phyloP scores from a whole-genome alignment of 164 flowering plant species.

The Tetrastigma voinierianum region DNA sequence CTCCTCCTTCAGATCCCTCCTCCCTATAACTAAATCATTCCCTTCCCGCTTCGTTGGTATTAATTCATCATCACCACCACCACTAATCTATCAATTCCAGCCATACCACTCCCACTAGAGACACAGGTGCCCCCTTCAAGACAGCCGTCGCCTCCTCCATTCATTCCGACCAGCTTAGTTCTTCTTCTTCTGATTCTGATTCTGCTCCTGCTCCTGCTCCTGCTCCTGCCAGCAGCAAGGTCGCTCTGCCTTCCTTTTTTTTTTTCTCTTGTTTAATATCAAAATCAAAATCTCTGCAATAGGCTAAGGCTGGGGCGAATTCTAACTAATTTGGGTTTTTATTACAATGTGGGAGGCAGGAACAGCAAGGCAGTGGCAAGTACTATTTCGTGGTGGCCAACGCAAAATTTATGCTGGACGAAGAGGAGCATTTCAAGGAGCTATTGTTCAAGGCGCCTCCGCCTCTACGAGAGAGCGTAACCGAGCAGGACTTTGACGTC shows the following conservation, averaged over 20 bases:
- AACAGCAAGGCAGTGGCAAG: conserved; percentile 20
- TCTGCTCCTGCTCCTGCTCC: no score
- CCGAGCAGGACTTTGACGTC: conserved; percentile 93
- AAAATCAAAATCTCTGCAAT: not conserved
- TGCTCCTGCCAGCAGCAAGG: conserved; percentile 31
- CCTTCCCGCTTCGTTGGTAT: no score
- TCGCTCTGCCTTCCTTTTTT: conserved; percentile 2
- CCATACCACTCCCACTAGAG: no score
- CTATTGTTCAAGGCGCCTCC: conserved; percentile 68
- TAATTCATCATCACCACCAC: no score
- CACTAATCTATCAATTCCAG: no score
- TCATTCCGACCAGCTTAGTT: conserved; percentile 37
- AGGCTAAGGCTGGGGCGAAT: not conserved
- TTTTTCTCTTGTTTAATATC: not conserved
- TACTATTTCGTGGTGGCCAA: conserved; percentile 89
- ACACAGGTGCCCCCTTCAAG: conserved; percentile 20
- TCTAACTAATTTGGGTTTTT: not conserved
- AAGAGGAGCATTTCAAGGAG: conserved; percentile 96
- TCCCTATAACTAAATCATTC: no score
- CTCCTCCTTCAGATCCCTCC: no score
- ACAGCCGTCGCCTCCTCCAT: conserved; percentile 46
- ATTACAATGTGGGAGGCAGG: conserved; percentile 18
- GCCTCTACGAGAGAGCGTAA: conserved; percentile 60
- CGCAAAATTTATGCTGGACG: conserved; percentile 97
- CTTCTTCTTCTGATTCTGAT: no score